Base-by-base conservation (phyloP, 192 early-diverging fungal species). In the Coemansia sp. region DNA sequence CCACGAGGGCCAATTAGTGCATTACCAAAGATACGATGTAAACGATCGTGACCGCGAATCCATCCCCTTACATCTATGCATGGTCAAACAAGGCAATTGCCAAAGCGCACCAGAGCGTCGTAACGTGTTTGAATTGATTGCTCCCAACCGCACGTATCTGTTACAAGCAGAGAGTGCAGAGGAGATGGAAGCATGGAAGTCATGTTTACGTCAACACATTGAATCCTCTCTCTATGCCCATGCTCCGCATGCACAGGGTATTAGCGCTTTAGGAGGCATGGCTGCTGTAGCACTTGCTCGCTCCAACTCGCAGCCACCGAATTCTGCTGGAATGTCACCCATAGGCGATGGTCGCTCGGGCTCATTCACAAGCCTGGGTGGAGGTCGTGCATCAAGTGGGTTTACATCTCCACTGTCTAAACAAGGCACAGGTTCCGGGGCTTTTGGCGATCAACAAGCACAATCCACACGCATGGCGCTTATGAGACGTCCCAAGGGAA, bases 41-140 rank as follows among this genome's bases (percentile, higher is more conserved):
- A 80, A 84, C 35, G 67, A 82, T 23, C 47, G 65, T 3, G 72
- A 65, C 30, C 47, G 65, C 3, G 72, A 65, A 30, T 54, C 78
- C 0, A 82, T 90, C 48, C 84, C 86, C 35, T 53, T 92, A 41
- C 81, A 87, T 20, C 78, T 92, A 3, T 89, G 88, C 43, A 86
- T 81, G 76, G 83, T 90, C 45, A 87, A 85, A 45, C 72, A 55
- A 0, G 73, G 80, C 5, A 9, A 28, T 18, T 28, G 6, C 3
- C 17, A 28, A 11, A 68, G 77, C 28, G 57, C 68, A 23, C 77
- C 78, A 13, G 90, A 92, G 57, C 79, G 88, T 15, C 80, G 88
- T 22, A 85, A 85, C 46, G 81, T 83, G 27, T 92, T 92, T 77
- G 87, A 89, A 38, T 71, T 92, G n/a, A 86, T 92, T 40, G 86